Evolutionary conservation across 1,139 yeast genomes (phyloP), one percentile per base, ranked within the genome.

Genomic region (Pichia sp.): DNA sequence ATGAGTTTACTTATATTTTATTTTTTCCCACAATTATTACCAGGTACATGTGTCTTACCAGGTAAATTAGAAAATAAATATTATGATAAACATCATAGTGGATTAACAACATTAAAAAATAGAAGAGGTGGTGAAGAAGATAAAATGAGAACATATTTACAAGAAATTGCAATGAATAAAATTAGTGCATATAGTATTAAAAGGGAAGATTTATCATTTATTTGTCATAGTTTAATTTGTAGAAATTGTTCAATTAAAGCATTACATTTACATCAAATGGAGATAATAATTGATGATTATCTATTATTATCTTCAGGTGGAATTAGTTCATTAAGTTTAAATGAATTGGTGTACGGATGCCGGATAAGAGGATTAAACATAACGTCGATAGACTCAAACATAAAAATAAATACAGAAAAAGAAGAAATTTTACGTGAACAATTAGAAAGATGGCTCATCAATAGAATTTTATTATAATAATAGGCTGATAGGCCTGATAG

Each of bases 21-120:
- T 48, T 53, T 69, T 1, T 63, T 82, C 43, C 94, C 94, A 0
- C 74, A 73, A 46, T 58, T 84, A 12, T 73, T 86, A 1, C 94
- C 94, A 0, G 72, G 74, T 52, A 83, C 92, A 0, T 85, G 94
- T 62, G 66, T 76, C 4, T 65, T 80, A 40, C 87, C 87, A 0
- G 65, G 68, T 1, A 28, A 27, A 2, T 62, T 77, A 16, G 54
- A 69, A 33, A 71, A 74, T 0, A 39, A 57, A 27, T 56, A 52
- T 34, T 51, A 51, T 44, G 26, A 39, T 3, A 43, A 40, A 16
- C 43, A 51, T 7, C 29, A 46, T 2, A 35, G 35, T 16, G 58
- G 66, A 4, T 61, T 59, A 37, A 57, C 51, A 32, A 57, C 60
- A 23, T 27, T 49, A 35, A 26, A 39, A 5, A 16, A 20, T n/a